These are phyloP conservation scores for Epichloe aotearoae DNA, from an alignment of 2,329 filamentous ascomycete species.

Conservation along the genomic window DNA sequence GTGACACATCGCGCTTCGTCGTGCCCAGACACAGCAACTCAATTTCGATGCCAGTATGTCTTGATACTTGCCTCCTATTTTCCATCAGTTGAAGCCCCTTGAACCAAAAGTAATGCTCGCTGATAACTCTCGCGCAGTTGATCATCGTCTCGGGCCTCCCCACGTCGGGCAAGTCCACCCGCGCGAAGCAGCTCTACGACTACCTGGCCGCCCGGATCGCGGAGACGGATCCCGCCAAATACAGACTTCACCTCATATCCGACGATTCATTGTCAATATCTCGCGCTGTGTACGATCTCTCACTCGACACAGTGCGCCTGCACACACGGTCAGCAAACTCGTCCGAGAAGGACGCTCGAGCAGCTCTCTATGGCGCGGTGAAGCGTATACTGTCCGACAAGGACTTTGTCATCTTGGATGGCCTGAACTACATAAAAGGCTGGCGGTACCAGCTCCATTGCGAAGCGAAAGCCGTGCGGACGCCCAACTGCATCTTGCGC, in stretches of 20 bases:
- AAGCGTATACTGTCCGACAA: conserved; percentile 60
- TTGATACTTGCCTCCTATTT: neutral
- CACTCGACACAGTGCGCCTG: conserved; percentile 33
- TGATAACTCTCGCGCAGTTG: conserved; percentile 30
- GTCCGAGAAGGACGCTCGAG: conserved; percentile 70
- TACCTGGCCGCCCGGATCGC: conserved; percentile 48
- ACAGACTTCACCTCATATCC: conserved; percentile 61
- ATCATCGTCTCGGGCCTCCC: conserved; percentile 55
- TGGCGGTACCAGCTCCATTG: conserved; percentile 80
- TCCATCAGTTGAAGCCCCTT: neutral
- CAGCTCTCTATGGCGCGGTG: conserved; percentile 61
- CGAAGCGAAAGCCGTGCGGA: conserved; percentile 68
- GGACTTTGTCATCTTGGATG: conserved; percentile 69
- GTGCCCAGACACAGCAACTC: neutral
- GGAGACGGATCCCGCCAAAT: conserved; percentile 24
- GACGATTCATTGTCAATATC: conserved; percentile 58
- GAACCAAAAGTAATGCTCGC: neutral
- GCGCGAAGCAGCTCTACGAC: conserved; percentile 50
- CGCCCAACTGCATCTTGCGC: conserved; percentile 61
- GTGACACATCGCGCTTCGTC: neutral
- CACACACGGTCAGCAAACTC: conserved; percentile 58
- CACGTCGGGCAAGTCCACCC: conserved; percentile 55
- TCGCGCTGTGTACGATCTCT: conserved; percentile 58
- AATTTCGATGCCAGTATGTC: conserved; percentile 1
- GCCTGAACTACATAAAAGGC: conserved; percentile 79